Evolutionary conservation across 2,329 filamentous ascomycete genomes (phyloP), one percentile per base, ranked within the genome.

Genomic region (Penicillium sp.): DNA sequence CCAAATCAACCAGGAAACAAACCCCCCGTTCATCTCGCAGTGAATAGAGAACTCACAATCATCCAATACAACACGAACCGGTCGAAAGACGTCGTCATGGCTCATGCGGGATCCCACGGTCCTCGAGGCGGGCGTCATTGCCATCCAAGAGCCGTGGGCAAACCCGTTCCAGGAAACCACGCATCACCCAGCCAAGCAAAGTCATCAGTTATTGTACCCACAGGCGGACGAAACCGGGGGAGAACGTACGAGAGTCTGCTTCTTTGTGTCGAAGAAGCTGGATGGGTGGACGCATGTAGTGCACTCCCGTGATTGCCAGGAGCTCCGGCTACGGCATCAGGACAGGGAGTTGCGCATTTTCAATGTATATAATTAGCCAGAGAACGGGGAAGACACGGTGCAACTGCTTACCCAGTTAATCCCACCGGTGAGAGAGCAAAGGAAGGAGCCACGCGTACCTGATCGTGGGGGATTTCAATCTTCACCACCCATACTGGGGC

Each of bases 381-480:
- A 6, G 6, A 33, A 33, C 31, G 31, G 31, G 12, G 31, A 33
- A 2, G 31, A 33, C 31, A 33, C 12, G 31, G 4, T 33, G 12
- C 12, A n/a, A 4, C 10, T 33, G 12, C 31, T 33, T 6, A 33
- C 31, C 2, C 31, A 6, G 31, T 4, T 33, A 5, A 33, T 33
- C n/a, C 10, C 31, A 33, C 31, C 31, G 31, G 6, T 13, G 6
- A 15, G 13, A 6, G 31, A 33, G 4, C 12, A 33, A 13, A 13
- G 1, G 12, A 33, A 15, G 31, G 31, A 15, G 31, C 29, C 29
- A 12, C 6, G 29, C 8, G 4, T 21, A 23, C 8, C 15, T 24
- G 8, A 5, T 28, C 16, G 28, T 54, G 10, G 36, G 48, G 23
- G 45, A 57, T 21, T 45, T 55, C 47, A 58, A 53, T 24, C 46